phyloP scores from a whole-genome alignment of 1,284 basidiomycete species.

The Tylopilus orsonianus region DNA sequence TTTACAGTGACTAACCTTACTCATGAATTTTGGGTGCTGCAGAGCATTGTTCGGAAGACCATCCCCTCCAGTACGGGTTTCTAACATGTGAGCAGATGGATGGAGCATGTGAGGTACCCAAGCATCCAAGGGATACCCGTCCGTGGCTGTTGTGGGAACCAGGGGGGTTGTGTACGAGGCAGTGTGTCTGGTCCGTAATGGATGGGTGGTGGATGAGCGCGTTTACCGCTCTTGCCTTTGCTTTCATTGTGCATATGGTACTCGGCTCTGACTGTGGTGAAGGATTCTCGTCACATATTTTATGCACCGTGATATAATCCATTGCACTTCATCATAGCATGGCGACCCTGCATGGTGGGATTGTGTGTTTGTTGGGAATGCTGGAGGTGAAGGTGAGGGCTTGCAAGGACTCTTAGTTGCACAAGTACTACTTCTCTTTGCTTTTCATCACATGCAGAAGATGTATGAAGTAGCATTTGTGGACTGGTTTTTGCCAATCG shows the following conservation, averaged over 20 bases:
- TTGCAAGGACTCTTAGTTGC: slow-evolving; percentile 1
- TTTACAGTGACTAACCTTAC: slow-evolving; percentile 19
- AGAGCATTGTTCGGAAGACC: slow-evolving; percentile 32
- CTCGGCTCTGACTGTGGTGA: background rate
- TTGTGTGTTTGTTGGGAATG: slow-evolving; percentile 1
- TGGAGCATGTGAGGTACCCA: slow-evolving; percentile 4
- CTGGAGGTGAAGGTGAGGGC: background rate
- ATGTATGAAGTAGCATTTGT: background rate
- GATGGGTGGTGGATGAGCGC: background rate
- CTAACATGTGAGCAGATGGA: slow-evolving; percentile 3
- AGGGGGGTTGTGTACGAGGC: slow-evolving; percentile 6
- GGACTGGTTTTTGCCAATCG: background rate
- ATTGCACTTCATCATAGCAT: background rate
- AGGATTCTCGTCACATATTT: no score
- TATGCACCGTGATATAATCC: slow-evolving; percentile 1
- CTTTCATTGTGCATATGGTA: slow-evolving; percentile 3
- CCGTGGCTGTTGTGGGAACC: no score
- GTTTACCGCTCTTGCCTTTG: slow-evolving; percentile 6
- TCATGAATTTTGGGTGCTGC: slow-evolving; percentile 17
- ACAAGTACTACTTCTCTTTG: background rate
- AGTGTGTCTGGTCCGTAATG: background rate
- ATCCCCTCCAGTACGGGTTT: slow-evolving; percentile 20
- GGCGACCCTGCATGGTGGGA: background rate
- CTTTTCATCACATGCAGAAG: background rate
- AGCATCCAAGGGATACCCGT: background rate